Evolutionary conservation across 2,329 filamentous ascomycete species (phyloP), one percentile per base, ranked within the genome.

Genomic region (Venturia pyrina): DNA sequence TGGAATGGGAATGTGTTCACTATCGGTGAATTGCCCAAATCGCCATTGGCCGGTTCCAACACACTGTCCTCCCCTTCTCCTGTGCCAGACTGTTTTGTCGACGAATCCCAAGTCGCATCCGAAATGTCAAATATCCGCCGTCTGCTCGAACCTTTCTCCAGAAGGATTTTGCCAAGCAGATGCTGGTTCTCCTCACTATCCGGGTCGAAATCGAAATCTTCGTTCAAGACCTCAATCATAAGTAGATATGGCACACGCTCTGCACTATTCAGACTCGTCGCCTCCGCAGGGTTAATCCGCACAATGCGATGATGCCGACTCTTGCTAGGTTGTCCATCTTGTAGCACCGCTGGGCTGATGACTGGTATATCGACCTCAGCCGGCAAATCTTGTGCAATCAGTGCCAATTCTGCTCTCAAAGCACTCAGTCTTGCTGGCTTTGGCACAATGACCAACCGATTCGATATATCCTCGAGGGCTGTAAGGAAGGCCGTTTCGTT

Each of bases 191-290:
- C 88, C 37, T 83, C 80, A 0, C 86, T 88, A 41, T 89, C 85
- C 0, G 90, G 89, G 70, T 93, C 87, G 71, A 95, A 95, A 43
- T 88, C 87, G 72, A 95, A 93, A 71, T 95, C 90, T 69, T 93
- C 90, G 32, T 88, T 81, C 61, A 95, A 77, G 28, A 95, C 87
- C 73, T 95, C 90, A 2, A 93, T 85, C 89, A 95, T 93, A 37
- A 95, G 81, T 62, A 95, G 77, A 75, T 92, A 95, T 0, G 90
- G 90, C 57, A 95, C 90, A 73, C 92, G 89, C 74, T 95, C 90
- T 5, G 90, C 90, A 73, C 90, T 95, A 75, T 95, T 95, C 63
- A 95, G 78, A 65, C 93, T 91, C 0, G 90, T 93, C 6, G 90
- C 88, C 75, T 95, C 90, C 1, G 89, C 89, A 7, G 90, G 91